A percentile compares a stretch with the other conserved stretches of the same genome.
These are phyloP conservation scores for Pelargonium citronellum DNA, from an alignment of 441 rosid genomes.

Conservation along the genomic window DNA sequence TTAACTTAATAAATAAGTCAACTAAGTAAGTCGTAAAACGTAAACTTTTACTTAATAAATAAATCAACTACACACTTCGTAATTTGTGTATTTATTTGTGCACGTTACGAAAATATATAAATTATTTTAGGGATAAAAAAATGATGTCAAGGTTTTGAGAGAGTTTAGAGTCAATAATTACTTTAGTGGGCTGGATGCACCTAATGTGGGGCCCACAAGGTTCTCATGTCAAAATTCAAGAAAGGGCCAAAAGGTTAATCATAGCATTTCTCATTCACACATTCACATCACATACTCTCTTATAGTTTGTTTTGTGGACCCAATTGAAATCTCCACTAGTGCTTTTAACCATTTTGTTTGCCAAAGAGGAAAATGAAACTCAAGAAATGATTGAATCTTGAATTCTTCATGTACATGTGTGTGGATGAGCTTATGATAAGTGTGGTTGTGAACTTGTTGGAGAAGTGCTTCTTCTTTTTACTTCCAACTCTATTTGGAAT, in stretches of 20 bases:
- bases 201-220: slow-evolving; percentile 22
- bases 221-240: slow-evolving; percentile 18
- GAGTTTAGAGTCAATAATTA: background rate
- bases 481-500: background rate
- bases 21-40: no score
- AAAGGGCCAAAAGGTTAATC: slow-evolving; percentile 15
- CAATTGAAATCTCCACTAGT: no score
- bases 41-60: background rate
- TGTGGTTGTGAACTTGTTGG: background rate
- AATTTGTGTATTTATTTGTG: no score
- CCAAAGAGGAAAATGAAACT: no score
- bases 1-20: no score
- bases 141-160: no score
- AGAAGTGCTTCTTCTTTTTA: background rate
- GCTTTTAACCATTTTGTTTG: no score
- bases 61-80: no score
- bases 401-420: no score
- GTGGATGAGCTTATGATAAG: background rate
- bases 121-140: background rate
- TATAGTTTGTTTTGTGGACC: no score
- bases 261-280: slow-evolving; percentile 10
- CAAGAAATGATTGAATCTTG: no score
- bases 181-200: slow-evolving; percentile 20
- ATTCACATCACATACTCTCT: slow-evolving; percentile 4
- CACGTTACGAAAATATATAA: no score